A percentile compares a stretch with the other conserved stretches of the same genome.
phyloP scores from a whole-genome alignment of 2,329 filamentous ascomycete genomes.

The Teratosphaeria epicoccoides region DNA sequence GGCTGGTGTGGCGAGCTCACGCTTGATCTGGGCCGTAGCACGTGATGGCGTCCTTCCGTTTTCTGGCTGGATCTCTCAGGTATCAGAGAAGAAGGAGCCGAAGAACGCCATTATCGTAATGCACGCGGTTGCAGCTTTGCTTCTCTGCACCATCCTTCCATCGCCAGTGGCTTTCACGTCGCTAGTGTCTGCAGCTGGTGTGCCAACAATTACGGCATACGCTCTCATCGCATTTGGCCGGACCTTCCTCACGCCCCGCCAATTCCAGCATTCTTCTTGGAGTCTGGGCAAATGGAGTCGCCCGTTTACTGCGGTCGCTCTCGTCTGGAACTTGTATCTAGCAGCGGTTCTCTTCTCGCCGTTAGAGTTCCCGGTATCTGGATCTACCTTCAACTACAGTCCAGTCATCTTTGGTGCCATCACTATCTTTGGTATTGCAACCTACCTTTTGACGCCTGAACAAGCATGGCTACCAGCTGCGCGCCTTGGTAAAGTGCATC shows the following conservation, averaged over 20 bases:
- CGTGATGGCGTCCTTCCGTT: constrained; percentile 51
- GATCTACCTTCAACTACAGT: constrained; percentile 26
- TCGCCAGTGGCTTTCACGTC: constrained; percentile 35
- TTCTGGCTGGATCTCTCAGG: constrained; percentile 47
- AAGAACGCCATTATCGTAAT: constrained; percentile 51
- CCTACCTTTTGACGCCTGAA: constrained; percentile 28
- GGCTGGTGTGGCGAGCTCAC: constrained; percentile 48
- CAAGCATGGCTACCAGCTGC: constrained; percentile 27
- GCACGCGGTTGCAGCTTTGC: constrained; percentile 42
- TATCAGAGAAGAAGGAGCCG: constrained; percentile 45
- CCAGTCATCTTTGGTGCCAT: constrained; percentile 31
- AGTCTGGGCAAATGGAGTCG: constrained; percentile 28
- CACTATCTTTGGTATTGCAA: constrained; percentile 28
- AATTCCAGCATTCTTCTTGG: constrained; percentile 28
- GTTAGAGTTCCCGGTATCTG: constrained; percentile 26
- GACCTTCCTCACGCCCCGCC: constrained; percentile 27
- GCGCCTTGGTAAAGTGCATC: constrained; percentile 22
- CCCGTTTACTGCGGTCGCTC: constrained; percentile 26
- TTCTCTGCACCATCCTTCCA: constrained; percentile 50
- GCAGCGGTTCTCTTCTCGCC: constrained; percentile 30
- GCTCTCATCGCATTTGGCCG: constrained; percentile 29
- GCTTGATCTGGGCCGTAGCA: constrained; percentile 53
- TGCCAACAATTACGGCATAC: constrained; percentile 30
- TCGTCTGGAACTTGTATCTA: constrained; percentile 31
- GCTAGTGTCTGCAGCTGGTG: constrained; percentile 30